Evolutionary conservation across 169 alveolate genomes (phyloP).

Genomic region (Cystoisospora suis): DNA sequence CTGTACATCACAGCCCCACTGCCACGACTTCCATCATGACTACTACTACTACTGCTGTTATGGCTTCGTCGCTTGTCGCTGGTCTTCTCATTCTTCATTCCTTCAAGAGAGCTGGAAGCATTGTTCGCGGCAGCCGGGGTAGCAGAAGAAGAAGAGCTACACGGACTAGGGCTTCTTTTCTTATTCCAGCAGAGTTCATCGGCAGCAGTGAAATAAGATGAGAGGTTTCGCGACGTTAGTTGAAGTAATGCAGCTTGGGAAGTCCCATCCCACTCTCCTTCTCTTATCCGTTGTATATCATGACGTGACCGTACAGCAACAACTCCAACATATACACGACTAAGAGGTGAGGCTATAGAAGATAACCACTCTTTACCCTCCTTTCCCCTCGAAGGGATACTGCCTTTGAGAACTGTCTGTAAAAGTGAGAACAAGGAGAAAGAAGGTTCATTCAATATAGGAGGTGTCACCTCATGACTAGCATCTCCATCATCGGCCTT

Average conservation of each 20-base stretch:
- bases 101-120: too few species aligned
- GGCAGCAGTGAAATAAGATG: neutral
- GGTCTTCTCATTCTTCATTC: too few species aligned
- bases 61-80: conserved; percentile 7
- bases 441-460: too few species aligned
- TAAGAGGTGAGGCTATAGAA: neutral
- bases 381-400: too few species aligned
- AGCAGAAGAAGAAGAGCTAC: neutral
- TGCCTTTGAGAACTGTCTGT: too few species aligned
- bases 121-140: neutral
- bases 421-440: too few species aligned
- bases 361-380: too few species aligned
- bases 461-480: too few species aligned
- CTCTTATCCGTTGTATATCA: neutral
- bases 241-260: conserved; percentile 47
- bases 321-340: conserved; percentile 49
- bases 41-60: neutral
- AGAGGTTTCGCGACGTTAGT: neutral
- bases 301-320: conserved; percentile 23
- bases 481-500: too few species aligned
- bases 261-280: conserved; percentile 43
- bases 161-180: too few species aligned
- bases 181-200: conserved; percentile 13
- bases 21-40: too few species aligned
- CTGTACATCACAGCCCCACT: too few species aligned